Percentiles rank a stretch among this genome's conserved stretches.
Evolutionary conservation across 768 basidiomycete genomes (phyloP).

Genomic region (Tremella mesenterica): DNA sequence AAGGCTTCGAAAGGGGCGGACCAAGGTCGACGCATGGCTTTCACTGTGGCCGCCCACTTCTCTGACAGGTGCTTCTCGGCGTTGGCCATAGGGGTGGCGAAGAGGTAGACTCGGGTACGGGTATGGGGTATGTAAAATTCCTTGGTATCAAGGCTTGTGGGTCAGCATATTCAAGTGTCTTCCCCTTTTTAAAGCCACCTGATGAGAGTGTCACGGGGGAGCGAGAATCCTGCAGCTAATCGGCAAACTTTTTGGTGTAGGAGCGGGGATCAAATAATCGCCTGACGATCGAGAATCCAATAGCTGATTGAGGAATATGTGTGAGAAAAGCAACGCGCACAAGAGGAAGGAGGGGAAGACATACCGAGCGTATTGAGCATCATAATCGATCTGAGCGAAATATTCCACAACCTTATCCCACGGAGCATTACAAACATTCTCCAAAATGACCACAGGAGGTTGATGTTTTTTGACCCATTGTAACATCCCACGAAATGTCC

Average conservation of each 20-base stretch:
- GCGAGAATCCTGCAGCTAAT: too few relatives aligned
- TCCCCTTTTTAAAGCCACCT: too few relatives aligned
- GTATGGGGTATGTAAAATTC: conserved; percentile 92
- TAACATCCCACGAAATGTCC: conserved; percentile 92
- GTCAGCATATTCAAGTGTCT: background rate
- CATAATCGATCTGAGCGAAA: conserved; percentile 67
- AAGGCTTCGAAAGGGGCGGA: conserved; percentile 86
- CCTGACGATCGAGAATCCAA: too few relatives aligned
- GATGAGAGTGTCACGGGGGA: too few relatives aligned
- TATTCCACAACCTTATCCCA: conserved; percentile 69
- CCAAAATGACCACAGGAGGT: conserved; percentile 83
- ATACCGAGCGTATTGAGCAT: conserved; percentile 59
- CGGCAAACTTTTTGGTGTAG: too few relatives aligned
- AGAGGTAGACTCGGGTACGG: conserved; percentile 59
- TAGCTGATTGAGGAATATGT: too few relatives aligned
- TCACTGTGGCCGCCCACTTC: conserved; percentile 57
- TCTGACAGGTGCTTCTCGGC: conserved; percentile 56
- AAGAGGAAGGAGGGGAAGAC: conserved; percentile 50
- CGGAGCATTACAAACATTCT: conserved; percentile 87
- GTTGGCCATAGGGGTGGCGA: conserved; percentile 25
- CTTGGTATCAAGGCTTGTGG: conserved; percentile 48
- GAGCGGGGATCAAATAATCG: too few relatives aligned
- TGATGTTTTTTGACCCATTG: conserved; percentile 78
- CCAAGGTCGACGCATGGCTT: conserved; percentile 64
- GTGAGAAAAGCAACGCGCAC: too few relatives aligned